Evolutionary conservation across 805 yeast species (phyloP).

Genomic region (Kluyveromyces aestuarii): DNA sequence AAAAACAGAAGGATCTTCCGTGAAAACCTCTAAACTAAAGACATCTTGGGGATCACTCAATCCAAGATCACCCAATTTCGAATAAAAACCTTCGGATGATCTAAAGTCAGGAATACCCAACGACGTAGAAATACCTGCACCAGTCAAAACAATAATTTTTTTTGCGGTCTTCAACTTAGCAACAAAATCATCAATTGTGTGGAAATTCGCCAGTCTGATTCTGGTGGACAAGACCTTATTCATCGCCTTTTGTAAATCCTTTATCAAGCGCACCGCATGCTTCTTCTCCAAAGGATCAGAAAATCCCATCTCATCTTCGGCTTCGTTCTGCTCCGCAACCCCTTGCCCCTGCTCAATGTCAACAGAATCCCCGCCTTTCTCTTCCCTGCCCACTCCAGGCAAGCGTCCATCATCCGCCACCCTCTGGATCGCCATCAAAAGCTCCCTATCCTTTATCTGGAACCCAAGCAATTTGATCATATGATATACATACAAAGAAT

Average conservation of each 20-base stretch:
- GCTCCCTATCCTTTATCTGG: conserved; percentile 28
- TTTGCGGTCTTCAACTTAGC: conserved; percentile 44
- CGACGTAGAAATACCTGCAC: conserved; percentile 89
- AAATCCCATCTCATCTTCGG: conserved; percentile 6
- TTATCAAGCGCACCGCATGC: conserved; percentile 38
- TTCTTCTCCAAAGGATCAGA: conserved; percentile 35
- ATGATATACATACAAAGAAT: conserved; percentile 45
- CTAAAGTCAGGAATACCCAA: conserved; percentile 90
- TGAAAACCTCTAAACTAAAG: conserved; percentile 64
- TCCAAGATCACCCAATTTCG: conserved; percentile 57
- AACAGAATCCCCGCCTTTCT: neutral
- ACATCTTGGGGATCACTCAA: conserved; percentile 86
- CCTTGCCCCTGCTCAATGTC: conserved; percentile 8
- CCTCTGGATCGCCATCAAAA: conserved; percentile 25
- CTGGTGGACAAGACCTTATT: conserved; percentile 51
- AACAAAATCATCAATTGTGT: conserved; percentile 50
- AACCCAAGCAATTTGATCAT: conserved; percentile 61
- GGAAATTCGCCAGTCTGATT: conserved; percentile 42
- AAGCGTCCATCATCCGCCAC: conserved; percentile 13
- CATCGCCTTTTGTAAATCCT: conserved; percentile 54
- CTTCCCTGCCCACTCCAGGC: conserved; percentile 6
- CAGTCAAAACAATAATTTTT: conserved; percentile 68
- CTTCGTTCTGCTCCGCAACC: conserved; percentile 7
- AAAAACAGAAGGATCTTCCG: conserved; percentile 68
- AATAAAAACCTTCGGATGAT: conserved; percentile 78